These are phyloP conservation scores for Uronychia setigera DNA, from an alignment of 73 alveolate genomes.

Conservation along the genomic window DNA sequence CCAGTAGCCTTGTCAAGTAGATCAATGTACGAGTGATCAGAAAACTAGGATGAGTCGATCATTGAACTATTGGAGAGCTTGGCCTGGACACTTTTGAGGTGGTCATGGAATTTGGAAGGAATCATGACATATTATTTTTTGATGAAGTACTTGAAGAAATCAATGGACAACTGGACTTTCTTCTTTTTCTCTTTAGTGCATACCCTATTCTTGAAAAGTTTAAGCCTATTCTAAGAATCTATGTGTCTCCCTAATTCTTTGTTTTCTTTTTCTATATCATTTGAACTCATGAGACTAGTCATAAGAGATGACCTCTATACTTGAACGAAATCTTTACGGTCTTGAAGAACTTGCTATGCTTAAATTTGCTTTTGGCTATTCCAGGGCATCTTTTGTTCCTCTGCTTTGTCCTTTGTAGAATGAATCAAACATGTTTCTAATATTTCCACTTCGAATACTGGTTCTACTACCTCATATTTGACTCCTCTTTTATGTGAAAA, in stretches of 20 bases:
- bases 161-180: neutral
- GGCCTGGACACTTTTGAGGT: no score
- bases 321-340: neutral
- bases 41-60: neutral
- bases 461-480: neutral
- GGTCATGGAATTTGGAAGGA: neutral
- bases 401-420: no score
- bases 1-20: no score
- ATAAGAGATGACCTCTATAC: neutral
- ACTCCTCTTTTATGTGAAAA: neutral
- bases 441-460: neutral
- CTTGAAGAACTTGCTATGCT: neutral
- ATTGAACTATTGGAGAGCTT: neutral
- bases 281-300: neutral
- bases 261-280: neutral
- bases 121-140: neutral
- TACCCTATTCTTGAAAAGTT: constrained; percentile 5
- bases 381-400: no score
- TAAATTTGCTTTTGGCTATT: no score
- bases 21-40: no score
- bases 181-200: constrained; percentile 1
- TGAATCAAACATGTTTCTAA: no score
- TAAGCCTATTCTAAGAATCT: constrained; percentile 7
- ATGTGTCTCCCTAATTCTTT: neutral
- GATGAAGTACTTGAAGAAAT: neutral